Evolutionary conservation across 306 rosid genomes (phyloP), one percentile per base, ranked within the genome.

Genomic region (Citrullus amarus): DNA sequence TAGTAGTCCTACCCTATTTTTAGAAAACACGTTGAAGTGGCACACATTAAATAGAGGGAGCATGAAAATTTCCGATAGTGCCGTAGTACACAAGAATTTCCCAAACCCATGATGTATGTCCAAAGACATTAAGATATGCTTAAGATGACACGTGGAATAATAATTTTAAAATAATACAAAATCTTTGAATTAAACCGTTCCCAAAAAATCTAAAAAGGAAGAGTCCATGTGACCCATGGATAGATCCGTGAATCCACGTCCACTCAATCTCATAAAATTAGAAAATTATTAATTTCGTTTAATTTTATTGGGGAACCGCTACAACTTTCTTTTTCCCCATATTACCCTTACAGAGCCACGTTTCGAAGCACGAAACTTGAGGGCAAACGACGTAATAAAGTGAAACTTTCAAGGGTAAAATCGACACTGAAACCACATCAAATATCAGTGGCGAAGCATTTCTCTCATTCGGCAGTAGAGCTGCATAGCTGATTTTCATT

Each of bases 141-240:
- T 1, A 48, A 48, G 3, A 48, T 11, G 57, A 53, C 69, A 62
- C 69, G 69, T 62, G 20, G 50, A 4, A 38, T 66, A 38, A 18
- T 66, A 66, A 16, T 18, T 38, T 66, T n/a, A 7, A 56, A 56
- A 56, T 2, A 53, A 56, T n/a, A 56, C 13, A 61, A 28, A 8
- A 48, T 48, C 14, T 14, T 51, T 3, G 28, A 68, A 41, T 41
- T 6, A 66, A 53, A 38, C 34, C 34, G 54, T 68, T 68, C 54
- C 75, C 75, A 68, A 68, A 68, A 68, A 68, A 68, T 41, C 54
- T 20, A n/a, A 68, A 41, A 68, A 41, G 54, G 75, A 43, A 68
- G 74, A 68, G 75, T 68, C 54, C 75, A 68, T 43, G 76, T 71
- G 76, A 48, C 76, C 36, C 20, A 46, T 48, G n/a, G 36, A 71